Base-by-base conservation (phyloP, 108 stramenopile genomes). In the Nitzschia palea region DNA sequence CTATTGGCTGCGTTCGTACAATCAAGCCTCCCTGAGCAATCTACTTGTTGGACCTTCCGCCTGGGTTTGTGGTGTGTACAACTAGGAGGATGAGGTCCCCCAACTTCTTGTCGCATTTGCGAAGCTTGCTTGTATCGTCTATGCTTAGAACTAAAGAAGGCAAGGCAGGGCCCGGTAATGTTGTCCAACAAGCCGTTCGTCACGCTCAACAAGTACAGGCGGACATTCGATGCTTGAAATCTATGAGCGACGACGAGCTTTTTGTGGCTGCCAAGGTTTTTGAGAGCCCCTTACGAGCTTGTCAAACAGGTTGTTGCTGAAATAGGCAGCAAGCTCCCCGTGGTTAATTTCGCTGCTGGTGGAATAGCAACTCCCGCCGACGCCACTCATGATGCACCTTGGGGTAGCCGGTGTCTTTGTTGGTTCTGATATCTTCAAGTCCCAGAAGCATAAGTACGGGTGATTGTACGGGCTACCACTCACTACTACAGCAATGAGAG, bases 71-170 rank as follows among this genome's bases (percentile, higher is more conserved):
- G n/a, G n/a, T n/a, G n/a, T n/a, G n/a, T n/a, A n/a, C n/a, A n/a
- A n/a, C n/a, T n/a, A n/a, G n/a, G n/a, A n/a, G n/a, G n/a, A n/a
- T n/a, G n/a, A n/a, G n/a, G n/a, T n/a, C n/a, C n/a, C n/a, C n/a
- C n/a, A n/a, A n/a, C n/a, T n/a, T n/a, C n/a, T n/a, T n/a, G n/a
- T n/a, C n/a, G n/a, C n/a, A n/a, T n/a, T n/a, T n/a, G n/a, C n/a
- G n/a, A n/a, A n/a, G n/a, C n/a, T n/a, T n/a, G n/a, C n/a, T n/a
- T n/a, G n/a, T n/a, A n/a, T n/a, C 97, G 2, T 94, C 97, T 47
- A 98, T 99, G 97, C 84, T 99, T 47, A 90, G 98, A 55, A 99
- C 98, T 67, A 99, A 99, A 91, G 98, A n/a, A n/a, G n/a, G 98
- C 0, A 97, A 99, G 86, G 98, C 98, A 5, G 98, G 98, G 27